Evolutionary conservation across 2,329 filamentous ascomycete genomes (phyloP).

Genomic region (Alternaria gaisen): DNA sequence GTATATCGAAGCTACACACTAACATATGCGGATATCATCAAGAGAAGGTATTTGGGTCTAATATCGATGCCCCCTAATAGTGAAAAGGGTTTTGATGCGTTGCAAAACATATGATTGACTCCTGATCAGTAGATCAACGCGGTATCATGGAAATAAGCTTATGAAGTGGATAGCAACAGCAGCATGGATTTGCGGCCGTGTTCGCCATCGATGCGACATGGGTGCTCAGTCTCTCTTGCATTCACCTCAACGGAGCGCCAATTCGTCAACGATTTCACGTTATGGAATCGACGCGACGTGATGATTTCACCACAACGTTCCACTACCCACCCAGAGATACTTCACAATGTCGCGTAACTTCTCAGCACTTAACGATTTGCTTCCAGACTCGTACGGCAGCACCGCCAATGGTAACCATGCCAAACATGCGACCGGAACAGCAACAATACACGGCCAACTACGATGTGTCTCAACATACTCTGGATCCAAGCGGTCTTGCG

Average conservation of each 20-base stretch:
- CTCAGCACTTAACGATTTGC: not conserved
- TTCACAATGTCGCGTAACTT: not conserved
- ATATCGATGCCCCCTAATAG: no score
- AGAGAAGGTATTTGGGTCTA: no score
- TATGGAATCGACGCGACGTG: not conserved
- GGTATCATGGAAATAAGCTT: not conserved
- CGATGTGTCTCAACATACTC: not conserved
- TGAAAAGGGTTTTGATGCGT: no score
- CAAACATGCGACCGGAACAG: not conserved
- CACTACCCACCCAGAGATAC: not conserved
- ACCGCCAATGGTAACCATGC: not conserved
- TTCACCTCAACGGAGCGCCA: not conserved
- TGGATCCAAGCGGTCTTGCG: not conserved
- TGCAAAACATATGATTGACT: not conserved
- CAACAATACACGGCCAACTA: not conserved
- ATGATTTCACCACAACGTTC: slow-evolving; percentile 1
- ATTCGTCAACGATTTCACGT: not conserved
- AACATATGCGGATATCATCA: no score
- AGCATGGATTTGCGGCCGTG: not conserved
- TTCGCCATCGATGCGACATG: not conserved
- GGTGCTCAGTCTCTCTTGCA: not conserved
- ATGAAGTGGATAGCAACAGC: not conserved
- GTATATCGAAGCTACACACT: no score
- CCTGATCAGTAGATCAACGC: not conserved
- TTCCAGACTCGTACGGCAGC: not conserved